Conservation (phyloP, 805 yeast genomes). For the Wickerhamomyces alni region DNA sequence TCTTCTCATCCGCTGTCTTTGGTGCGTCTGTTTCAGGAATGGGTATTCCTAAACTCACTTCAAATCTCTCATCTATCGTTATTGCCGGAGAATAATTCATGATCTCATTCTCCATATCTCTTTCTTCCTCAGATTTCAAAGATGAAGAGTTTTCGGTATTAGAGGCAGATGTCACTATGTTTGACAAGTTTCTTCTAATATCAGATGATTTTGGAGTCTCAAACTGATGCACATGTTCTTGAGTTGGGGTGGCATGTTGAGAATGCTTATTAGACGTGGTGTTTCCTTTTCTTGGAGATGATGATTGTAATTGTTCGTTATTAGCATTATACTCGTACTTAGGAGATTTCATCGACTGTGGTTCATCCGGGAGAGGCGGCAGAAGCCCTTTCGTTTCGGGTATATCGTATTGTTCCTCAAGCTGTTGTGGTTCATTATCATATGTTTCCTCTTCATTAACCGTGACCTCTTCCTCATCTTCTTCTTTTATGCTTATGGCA, state of each 20-base stretch:
- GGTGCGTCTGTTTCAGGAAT: conserved; percentile 8
- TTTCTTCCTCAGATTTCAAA: neutral
- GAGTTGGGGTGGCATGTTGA: neutral
- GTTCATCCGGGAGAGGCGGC: conserved; percentile 6
- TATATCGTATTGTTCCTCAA: neutral
- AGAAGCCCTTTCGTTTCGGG: conserved; percentile 5
- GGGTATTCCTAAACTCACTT: conserved; percentile 16
- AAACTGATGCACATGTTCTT: neutral
- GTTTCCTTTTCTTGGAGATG: neutral
- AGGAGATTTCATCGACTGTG: neutral
- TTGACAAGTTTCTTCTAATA: neutral
- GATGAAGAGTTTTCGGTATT: neutral
- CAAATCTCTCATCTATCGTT: conserved; percentile 19
- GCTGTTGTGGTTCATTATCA: neutral
- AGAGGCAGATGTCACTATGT: neutral
- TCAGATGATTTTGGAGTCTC: neutral
- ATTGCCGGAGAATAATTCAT: conserved; percentile 19
- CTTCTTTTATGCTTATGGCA: neutral
- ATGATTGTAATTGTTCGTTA: neutral
- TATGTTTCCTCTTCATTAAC: neutral
- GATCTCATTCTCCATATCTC: neutral
- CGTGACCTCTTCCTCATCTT: neutral
- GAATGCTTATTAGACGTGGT: neutral
- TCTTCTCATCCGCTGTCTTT: conserved; percentile 12
- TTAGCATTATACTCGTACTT: neutral